phyloP scores from a whole-genome alignment of 768 basidiomycete species.

The Astraeus odoratus region DNA sequence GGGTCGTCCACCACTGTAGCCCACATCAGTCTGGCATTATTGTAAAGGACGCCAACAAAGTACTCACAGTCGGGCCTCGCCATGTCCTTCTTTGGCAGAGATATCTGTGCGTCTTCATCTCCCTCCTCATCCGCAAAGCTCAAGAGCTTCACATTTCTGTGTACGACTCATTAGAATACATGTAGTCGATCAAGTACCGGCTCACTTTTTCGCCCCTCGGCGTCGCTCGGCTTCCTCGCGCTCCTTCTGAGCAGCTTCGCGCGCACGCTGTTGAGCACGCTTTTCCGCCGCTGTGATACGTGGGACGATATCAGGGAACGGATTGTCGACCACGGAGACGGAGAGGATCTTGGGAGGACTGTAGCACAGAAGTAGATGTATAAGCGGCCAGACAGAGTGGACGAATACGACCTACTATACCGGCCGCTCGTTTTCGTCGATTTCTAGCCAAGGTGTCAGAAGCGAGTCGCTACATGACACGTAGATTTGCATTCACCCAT shows the following conservation, averaged over 20 bases:
- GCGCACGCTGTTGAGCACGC: slow-evolving; percentile 74
- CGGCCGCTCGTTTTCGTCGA: slow-evolving; percentile 68
- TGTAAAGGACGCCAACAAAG: background rate
- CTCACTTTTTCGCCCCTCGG: slow-evolving; percentile 85
- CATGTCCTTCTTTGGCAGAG: slow-evolving; percentile 63
- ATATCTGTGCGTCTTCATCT: slow-evolving; percentile 47
- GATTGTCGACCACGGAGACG: slow-evolving; percentile 84
- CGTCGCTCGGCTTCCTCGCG: slow-evolving; percentile 68
- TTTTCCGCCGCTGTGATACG: slow-evolving; percentile 95
- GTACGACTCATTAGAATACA: background rate
- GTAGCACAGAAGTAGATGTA: slow-evolving; percentile 3
- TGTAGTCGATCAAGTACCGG: slow-evolving; percentile 1
- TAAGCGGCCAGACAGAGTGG: background rate
- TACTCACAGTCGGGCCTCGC: slow-evolving; percentile 76
- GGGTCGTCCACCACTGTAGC: slow-evolving; percentile 19
- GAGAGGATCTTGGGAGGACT: slow-evolving; percentile 90
- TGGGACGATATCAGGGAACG: slow-evolving; percentile 91
- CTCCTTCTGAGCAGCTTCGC: slow-evolving; percentile 67
- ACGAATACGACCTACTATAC: slow-evolving; percentile 53
- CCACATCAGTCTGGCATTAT: background rate
- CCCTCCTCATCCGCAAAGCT: slow-evolving; percentile 81
- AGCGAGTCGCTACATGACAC: background rate
- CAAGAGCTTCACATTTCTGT: slow-evolving; percentile 80
- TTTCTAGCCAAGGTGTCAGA: slow-evolving; percentile 37
- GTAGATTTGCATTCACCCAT: slow-evolving; percentile 48